These are phyloP conservation scores for Amanita thiersii DNA, from an alignment of 768 basidiomycete genomes.

Conservation along the genomic window DNA sequence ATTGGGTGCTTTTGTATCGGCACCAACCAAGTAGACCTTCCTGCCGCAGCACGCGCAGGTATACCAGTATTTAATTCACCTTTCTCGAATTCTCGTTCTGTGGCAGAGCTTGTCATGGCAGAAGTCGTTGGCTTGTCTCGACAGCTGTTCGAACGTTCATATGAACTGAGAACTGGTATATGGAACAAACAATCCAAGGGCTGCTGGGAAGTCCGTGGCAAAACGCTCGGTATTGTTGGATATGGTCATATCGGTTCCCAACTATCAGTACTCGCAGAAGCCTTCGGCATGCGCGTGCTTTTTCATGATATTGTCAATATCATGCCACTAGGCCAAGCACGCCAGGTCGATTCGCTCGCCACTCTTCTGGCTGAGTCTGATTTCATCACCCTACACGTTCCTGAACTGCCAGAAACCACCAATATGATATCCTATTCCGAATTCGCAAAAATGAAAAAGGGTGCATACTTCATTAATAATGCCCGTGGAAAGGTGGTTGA, in stretches of 20 bases:
- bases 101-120: conserved; percentile 93
- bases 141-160: conserved; percentile 83
- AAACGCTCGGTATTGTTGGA: conserved; percentile 95
- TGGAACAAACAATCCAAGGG: conserved; percentile 99
- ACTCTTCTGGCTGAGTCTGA: conserved; percentile 74
- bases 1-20: conserved; percentile 99
- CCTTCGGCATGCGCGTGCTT: conserved; percentile 91
- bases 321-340: conserved; percentile 94
- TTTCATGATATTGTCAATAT: conserved; percentile 95
- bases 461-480: conserved; percentile 96
- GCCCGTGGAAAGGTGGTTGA: conserved; percentile 94
- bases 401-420: conserved; percentile 92
- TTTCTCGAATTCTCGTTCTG: conserved; percentile 97
- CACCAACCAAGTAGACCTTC: conserved; percentile 94
- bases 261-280: conserved; percentile 92
- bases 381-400: conserved; percentile 94
- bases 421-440: conserved; percentile 82
- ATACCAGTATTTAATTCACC: conserved; percentile 99
- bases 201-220: conserved; percentile 97
- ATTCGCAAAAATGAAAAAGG: conserved; percentile 88
- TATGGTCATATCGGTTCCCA: conserved; percentile 99
- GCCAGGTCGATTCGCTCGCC: conserved; percentile 76
- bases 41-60: conserved; percentile 74
- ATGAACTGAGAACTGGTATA: conserved; percentile 79
- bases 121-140: conserved; percentile 93